Conservation (phyloP, 192 early-diverging fungal species). For the Chytriomyces confervae region DNA sequence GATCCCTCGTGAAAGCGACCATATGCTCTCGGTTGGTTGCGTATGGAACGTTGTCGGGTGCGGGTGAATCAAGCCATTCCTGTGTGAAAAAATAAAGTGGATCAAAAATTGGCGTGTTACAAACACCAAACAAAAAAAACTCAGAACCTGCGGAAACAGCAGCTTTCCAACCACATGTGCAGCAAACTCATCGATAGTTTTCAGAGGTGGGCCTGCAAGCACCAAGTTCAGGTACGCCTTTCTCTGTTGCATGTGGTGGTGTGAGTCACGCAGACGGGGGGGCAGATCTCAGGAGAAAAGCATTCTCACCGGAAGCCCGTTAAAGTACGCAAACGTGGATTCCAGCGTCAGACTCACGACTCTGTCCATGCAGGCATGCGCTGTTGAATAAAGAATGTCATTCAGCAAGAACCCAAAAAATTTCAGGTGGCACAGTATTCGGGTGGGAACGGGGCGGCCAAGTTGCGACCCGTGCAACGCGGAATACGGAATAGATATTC, state of each 20-base stretch:
- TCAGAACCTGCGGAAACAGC: conserved; percentile 32
- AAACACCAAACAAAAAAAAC: background rate
- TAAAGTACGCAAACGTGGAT: conserved; percentile 49
- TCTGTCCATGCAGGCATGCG: conserved; percentile 36
- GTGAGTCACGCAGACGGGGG: background rate
- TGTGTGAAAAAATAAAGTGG: conserved; percentile 19
- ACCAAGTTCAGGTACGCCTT: conserved; percentile 30
- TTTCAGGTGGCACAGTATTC: background rate
- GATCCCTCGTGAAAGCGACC: conserved; percentile 27
- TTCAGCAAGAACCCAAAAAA: background rate
- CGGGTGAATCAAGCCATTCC: conserved; percentile 44
- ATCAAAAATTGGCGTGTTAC: background rate
- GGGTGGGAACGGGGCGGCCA: too few relatives aligned
- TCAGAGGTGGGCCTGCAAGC: conserved; percentile 14
- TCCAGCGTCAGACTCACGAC: conserved; percentile 65
- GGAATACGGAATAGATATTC: too few relatives aligned
- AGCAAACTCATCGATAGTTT: conserved; percentile 37
- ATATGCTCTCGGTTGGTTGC: conserved; percentile 45
- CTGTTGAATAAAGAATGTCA: background rate
- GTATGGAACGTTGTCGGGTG: conserved; percentile 22
- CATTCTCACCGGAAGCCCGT: conserved; percentile 37
- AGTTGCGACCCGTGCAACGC: background rate
- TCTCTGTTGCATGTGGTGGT: background rate
- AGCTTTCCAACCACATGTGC: conserved; percentile 33
- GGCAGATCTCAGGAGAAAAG: conserved; percentile 1